phyloP scores from a whole-genome alignment of 352 stramenopile genomes.

The Thraustochytrium striatum region DNA sequence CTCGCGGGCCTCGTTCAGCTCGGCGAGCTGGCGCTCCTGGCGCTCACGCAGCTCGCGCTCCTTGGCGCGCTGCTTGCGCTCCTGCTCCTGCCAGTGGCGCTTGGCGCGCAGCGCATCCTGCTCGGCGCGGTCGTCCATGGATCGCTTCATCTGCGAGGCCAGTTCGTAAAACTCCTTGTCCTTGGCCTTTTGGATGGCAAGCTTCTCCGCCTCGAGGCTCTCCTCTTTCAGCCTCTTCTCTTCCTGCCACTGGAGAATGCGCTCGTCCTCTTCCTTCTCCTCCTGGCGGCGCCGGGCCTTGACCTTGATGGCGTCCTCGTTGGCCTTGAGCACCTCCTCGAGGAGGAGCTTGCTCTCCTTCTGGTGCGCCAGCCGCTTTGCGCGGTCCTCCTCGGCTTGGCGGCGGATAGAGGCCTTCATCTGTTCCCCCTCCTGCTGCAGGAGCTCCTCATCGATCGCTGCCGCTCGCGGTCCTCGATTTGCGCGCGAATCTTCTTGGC shows the following conservation, averaged over 20 bases:
- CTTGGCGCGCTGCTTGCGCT: constrained; percentile 39
- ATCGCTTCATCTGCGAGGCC: constrained; percentile 46
- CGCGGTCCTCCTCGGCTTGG: constrained; percentile 33
- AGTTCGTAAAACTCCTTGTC: constrained; percentile 47
- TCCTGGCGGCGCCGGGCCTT: constrained; percentile 8
- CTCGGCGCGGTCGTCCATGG: constrained; percentile 45
- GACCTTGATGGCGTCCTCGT: constrained; percentile 20
- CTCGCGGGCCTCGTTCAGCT: constrained; percentile 30
- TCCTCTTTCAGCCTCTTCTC: constrained; percentile 44
- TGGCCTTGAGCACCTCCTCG: constrained; percentile 33
- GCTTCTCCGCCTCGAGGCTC: constrained; percentile 38
- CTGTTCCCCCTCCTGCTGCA: constrained; percentile 37
- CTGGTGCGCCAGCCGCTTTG: constrained; percentile 25
- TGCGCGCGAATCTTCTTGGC: constrained; percentile 40
- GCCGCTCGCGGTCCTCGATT: constrained; percentile 44
- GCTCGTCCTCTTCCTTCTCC: constrained; percentile 49
- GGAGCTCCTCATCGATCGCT: constrained; percentile 45
- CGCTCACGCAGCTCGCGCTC: constrained; percentile 39
- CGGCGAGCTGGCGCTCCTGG: constrained; percentile 14
- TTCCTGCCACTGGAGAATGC: constrained; percentile 40
- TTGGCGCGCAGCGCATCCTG: constrained; percentile 45
- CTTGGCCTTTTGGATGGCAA: constrained; percentile 41
- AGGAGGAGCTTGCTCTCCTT: constrained; percentile 40
- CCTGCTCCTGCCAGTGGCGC: constrained; percentile 40
- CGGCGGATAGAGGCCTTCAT: constrained; percentile 47